Conservation (phyloP, 2,329 filamentous ascomycete species). For the Aspergillus vadensis region DNA sequence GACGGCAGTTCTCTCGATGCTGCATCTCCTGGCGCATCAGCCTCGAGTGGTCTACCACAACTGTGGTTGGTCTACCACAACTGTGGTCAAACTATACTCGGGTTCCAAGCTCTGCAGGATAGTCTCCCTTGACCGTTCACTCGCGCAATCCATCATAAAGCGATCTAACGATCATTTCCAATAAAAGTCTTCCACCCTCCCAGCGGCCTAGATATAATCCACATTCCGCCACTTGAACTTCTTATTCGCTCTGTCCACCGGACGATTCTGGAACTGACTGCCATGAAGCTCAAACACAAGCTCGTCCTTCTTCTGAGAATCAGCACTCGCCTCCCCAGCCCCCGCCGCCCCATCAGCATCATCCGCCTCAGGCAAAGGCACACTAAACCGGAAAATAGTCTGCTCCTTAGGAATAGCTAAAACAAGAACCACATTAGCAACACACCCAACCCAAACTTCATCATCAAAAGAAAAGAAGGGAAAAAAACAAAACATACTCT, state of each 20-base stretch:
- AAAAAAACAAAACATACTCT: conserved; percentile 51
- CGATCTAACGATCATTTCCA: background rate
- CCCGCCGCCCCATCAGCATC: conserved; percentile 23
- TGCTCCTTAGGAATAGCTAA: conserved; percentile 82
- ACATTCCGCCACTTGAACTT: conserved; percentile 89
- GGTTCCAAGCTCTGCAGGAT: background rate
- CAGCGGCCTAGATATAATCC: conserved; percentile 63
- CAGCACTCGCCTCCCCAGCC: conserved; percentile 18
- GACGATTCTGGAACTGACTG: conserved; percentile 79
- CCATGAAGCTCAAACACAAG: conserved; percentile 85
- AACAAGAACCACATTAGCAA: background rate
- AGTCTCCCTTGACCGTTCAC: background rate
- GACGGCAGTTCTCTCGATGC: background rate
- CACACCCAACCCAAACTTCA: background rate
- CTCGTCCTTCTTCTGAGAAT: conserved; percentile 36
- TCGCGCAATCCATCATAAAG: background rate
- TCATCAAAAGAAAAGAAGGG: background rate
- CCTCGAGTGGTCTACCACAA: background rate
- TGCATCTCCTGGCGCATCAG: background rate
- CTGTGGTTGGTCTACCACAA: background rate
- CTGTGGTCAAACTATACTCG: no score
- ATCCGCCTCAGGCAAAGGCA: conserved; percentile 53
- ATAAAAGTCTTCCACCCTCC: background rate
- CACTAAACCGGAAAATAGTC: conserved; percentile 76
- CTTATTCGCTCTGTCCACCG: conserved; percentile 81